phyloP scores from a whole-genome alignment of 1,284 basidiomycete genomes.

The Entoloma clypeatum region DNA sequence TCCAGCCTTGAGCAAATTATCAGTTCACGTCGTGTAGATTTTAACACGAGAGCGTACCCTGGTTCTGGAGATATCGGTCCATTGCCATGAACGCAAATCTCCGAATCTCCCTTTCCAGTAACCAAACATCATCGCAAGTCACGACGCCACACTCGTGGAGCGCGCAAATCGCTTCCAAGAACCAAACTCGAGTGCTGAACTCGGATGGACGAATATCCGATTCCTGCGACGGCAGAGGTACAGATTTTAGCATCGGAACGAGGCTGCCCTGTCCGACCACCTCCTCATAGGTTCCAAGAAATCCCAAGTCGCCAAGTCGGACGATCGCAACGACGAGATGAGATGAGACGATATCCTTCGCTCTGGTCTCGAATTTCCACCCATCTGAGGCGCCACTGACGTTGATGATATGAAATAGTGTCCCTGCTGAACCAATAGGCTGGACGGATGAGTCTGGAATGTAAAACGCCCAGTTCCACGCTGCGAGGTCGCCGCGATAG shows the following conservation, averaged over 20 bases:
- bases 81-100: constrained; percentile 42
- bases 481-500: constrained; percentile 40
- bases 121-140: constrained; percentile 43
- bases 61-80: constrained; percentile 42
- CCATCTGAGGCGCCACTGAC: constrained; percentile 22
- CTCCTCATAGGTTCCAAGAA: constrained; percentile 39
- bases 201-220: constrained; percentile 27
- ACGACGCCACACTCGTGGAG: constrained; percentile 43
- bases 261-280: constrained; percentile 38
- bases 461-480: constrained; percentile 47
- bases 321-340: constrained; percentile 41
- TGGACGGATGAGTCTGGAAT: constrained; percentile 33
- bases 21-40: neutral
- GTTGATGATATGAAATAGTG: constrained; percentile 39
- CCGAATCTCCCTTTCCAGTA: constrained; percentile 41
- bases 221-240: constrained; percentile 31
- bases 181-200: constrained; percentile 43
- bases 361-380: constrained; percentile 39
- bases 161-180: constrained; percentile 40
- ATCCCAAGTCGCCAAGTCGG: constrained; percentile 35
- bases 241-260: constrained; percentile 38
- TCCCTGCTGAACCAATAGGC: constrained; percentile 40
- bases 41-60: constrained; percentile 28
- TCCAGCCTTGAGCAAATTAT: constrained; percentile 19
- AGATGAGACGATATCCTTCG: constrained; percentile 34